Conservation (phyloP, 345 rosid species). For the Arabidopsis arenosa region DNA sequence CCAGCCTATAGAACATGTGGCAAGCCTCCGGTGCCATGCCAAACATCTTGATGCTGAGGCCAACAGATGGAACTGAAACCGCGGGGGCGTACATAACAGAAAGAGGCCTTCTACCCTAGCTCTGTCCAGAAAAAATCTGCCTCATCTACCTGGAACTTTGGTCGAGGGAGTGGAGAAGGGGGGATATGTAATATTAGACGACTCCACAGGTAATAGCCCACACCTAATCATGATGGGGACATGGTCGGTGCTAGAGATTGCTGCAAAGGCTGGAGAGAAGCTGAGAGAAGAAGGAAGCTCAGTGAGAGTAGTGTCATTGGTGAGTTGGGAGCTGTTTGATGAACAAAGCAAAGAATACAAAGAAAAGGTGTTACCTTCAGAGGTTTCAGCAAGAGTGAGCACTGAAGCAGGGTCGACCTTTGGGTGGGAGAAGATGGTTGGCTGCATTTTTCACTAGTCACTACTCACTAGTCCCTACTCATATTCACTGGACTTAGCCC, state of each 20-base stretch:
- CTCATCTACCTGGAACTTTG: constrained; percentile 78
- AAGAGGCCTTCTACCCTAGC: constrained; percentile 88
- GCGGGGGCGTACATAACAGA: constrained; percentile 81
- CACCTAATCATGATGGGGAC: constrained; percentile 85
- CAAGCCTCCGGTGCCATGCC: constrained; percentile 99
- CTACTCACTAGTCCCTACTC: too few species aligned
- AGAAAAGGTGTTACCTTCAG: constrained; percentile 71
- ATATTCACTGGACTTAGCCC: too few species aligned
- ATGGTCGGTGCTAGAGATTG: constrained; percentile 88
- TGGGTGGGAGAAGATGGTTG: constrained; percentile 80
- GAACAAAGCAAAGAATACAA: constrained; percentile 72
- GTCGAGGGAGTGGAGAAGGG: constrained; percentile 87
- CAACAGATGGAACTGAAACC: constrained; percentile 93
- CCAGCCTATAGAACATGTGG: constrained; percentile 91
- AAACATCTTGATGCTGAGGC: constrained; percentile 86
- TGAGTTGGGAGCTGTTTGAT: constrained; percentile 81
- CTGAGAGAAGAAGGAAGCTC: constrained; percentile 86
- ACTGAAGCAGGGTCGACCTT: constrained; percentile 83
- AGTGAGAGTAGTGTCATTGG: constrained; percentile 86
- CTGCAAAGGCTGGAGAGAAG: constrained; percentile 74
- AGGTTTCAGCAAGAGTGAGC: constrained; percentile 76
- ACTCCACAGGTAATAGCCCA: constrained; percentile 78
- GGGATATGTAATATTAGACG: constrained; percentile 84
- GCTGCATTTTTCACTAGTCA: constrained; percentile 4
- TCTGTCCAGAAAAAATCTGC: constrained; percentile 84